These are phyloP conservation scores for Pterocarpus santalinus DNA, from an alignment of 306 rosid genomes.

Conservation along the genomic window DNA sequence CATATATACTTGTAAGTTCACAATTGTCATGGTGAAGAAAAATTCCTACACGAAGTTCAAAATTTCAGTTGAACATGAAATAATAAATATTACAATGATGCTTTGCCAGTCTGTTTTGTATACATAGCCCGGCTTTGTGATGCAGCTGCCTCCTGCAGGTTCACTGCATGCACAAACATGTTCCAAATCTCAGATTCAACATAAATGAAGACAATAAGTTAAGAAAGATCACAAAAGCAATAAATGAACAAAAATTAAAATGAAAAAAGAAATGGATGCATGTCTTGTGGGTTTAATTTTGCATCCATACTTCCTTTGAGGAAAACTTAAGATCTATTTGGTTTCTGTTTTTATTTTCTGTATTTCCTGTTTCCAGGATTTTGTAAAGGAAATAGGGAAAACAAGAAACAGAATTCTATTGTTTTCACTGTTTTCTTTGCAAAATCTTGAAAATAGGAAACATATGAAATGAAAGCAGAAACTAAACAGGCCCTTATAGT, in stretches of 20 bases:
- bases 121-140: constrained; percentile 60
- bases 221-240: constrained; percentile 11
- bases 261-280: background rate
- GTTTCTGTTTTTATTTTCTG: no score
- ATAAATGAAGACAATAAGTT: constrained; percentile 14
- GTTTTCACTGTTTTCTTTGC: no score
- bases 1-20: constrained; percentile 3
- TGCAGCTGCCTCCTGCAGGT: constrained; percentile 78
- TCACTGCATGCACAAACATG: constrained; percentile 64
- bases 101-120: constrained; percentile 86
- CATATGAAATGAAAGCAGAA: no score
- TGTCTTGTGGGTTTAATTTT: no score
- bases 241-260: constrained; percentile 1
- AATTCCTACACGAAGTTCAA: constrained; percentile 12
- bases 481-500: background rate
- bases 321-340: background rate
- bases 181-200: constrained; percentile 37
- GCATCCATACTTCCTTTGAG: background rate
- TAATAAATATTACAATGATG: constrained; percentile 69
- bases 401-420: no score
- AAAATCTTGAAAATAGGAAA: no score
- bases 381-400: no score
- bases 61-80: constrained; percentile 32
- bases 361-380: no score
- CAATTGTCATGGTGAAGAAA: constrained; percentile 12